Evolutionary conservation across 2,329 filamentous ascomycete genomes (phyloP).

Genomic region (Coleophoma eucalyptorum): DNA sequence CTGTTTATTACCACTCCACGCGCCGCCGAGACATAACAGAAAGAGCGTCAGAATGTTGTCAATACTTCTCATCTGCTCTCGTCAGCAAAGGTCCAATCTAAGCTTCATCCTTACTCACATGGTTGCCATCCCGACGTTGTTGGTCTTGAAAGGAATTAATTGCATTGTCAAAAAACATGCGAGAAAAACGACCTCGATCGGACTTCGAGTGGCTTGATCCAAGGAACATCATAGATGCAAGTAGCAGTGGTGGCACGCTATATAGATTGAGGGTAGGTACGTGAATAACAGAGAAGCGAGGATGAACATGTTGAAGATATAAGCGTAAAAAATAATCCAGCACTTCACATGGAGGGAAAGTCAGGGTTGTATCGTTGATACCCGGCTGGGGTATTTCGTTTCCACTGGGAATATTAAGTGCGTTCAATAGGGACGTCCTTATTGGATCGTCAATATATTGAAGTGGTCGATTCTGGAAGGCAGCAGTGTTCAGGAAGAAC

Average conservation of each 20-base stretch:
- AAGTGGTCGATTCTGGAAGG: slow-evolving; percentile 11
- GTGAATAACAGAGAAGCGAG: slow-evolving; percentile 21
- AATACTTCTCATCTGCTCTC: slow-evolving; percentile 14
- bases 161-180: slow-evolving; percentile 21
- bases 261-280: slow-evolving; percentile 24
- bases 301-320: slow-evolving; percentile 22
- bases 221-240: slow-evolving; percentile 25
- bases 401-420: slow-evolving; percentile 12
- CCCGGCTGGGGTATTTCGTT: slow-evolving; percentile 16
- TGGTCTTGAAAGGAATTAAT: slow-evolving; percentile 13
- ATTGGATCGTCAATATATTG: slow-evolving; percentile 14
- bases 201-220: slow-evolving; percentile 21
- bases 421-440: slow-evolving; percentile 12
- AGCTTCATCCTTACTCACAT: slow-evolving; percentile 9
- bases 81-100: not conserved
- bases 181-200: slow-evolving; percentile 21
- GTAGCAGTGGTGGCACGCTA: slow-evolving; percentile 15
- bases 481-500: slow-evolving; percentile 5
- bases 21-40: slow-evolving; percentile 20
- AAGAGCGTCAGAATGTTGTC: slow-evolving; percentile 25
- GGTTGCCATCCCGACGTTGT: slow-evolving; percentile 20
- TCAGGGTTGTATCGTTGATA: slow-evolving; percentile 13
- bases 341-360: slow-evolving; percentile 21
- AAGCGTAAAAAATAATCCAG: slow-evolving; percentile 24
- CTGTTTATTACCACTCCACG: slow-evolving; percentile 24